Percentiles rank a stretch among this genome's conserved stretches.
phyloP scores from a whole-genome alignment of 495 filamentous ascomycete genomes.

The Podospora conica region DNA sequence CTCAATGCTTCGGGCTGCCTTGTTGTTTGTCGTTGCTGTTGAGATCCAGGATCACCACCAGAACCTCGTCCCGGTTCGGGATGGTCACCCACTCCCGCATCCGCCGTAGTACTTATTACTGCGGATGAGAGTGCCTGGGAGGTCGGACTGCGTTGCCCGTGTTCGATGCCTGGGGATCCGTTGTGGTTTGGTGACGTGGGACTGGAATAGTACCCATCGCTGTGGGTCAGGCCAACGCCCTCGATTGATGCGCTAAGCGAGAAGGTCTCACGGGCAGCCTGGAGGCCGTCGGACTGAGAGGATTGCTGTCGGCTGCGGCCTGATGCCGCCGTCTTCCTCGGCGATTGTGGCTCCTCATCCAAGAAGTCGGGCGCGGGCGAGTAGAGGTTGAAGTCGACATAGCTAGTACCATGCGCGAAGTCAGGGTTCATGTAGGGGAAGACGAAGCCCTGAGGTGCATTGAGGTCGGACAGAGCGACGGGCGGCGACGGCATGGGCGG shows the following conservation, averaged over 20 bases:
- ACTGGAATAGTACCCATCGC: conserved; percentile 14
- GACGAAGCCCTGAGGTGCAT: conserved; percentile 18
- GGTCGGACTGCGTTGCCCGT: neutral
- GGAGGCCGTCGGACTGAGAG: neutral
- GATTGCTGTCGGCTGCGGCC: conserved; percentile 10
- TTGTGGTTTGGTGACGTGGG: neutral
- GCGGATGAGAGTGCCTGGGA: neutral
- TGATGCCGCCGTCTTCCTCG: conserved; percentile 10
- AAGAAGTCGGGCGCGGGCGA: conserved; percentile 40
- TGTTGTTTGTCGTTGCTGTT: neutral
- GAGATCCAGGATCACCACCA: neutral
- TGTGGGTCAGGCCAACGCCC: conserved; percentile 8
- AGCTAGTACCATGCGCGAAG: conserved; percentile 35
- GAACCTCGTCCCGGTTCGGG: neutral
- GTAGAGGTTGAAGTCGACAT: conserved; percentile 47
- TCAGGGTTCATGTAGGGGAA: conserved; percentile 41
- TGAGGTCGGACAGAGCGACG: conserved; percentile 3
- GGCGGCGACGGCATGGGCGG: conserved; percentile 14
- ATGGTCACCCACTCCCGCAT: neutral
- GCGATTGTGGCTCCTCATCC: conserved; percentile 36
- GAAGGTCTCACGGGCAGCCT: neutral
- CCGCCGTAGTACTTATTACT: neutral
- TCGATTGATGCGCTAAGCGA: neutral
- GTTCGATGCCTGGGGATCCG: neutral
- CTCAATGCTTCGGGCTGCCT: neutral